Evolutionary conservation across 1,284 basidiomycete genomes (phyloP).

Genomic region (Phlebopus sp.): DNA sequence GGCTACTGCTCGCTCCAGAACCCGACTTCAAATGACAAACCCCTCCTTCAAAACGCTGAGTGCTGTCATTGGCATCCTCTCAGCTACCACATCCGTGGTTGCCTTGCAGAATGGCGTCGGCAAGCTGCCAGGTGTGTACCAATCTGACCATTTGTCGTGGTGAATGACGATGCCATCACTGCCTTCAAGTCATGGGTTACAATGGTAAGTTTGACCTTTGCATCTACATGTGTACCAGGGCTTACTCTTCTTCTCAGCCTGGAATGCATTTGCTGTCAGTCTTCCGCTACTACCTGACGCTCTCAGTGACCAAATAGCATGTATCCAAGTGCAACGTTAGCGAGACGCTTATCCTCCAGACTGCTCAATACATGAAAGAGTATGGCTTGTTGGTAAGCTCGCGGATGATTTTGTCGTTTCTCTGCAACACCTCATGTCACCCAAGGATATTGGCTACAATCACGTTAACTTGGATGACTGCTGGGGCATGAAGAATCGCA

Average conservation of each 20-base stretch:
- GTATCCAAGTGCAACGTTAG: conserved; percentile 31
- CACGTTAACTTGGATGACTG: conserved; percentile 59
- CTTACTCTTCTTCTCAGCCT: conserved; percentile 16
- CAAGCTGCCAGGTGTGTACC: conserved; percentile 25
- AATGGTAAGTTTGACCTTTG: conserved; percentile 21
- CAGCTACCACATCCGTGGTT: conserved; percentile 10
- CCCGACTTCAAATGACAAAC: conserved; percentile 15
- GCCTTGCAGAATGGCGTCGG: conserved; percentile 32
- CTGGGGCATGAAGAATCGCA: conserved; percentile 50
- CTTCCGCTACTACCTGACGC: neutral
- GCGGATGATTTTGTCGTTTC: neutral
- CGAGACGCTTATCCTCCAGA: conserved; percentile 47
- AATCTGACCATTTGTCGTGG: neutral
- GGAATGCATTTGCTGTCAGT: conserved; percentile 27
- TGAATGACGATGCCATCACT: conserved; percentile 7
- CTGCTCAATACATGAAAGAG: conserved; percentile 46
- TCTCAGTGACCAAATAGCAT: neutral
- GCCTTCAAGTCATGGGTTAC: conserved; percentile 27
- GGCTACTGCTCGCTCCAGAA: too few species aligned
- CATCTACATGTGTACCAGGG: neutral
- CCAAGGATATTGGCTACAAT: conserved; percentile 50
- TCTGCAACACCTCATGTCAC: conserved; percentile 1
- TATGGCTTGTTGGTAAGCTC: conserved; percentile 44
- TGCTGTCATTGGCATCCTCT: conserved; percentile 14
- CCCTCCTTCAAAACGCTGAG: too few species aligned